A percentile compares a stretch with the other conserved stretches of the same genome.
Evolutionary conservation across 768 basidiomycete species (phyloP).

Genomic region (Mycena crocata): DNA sequence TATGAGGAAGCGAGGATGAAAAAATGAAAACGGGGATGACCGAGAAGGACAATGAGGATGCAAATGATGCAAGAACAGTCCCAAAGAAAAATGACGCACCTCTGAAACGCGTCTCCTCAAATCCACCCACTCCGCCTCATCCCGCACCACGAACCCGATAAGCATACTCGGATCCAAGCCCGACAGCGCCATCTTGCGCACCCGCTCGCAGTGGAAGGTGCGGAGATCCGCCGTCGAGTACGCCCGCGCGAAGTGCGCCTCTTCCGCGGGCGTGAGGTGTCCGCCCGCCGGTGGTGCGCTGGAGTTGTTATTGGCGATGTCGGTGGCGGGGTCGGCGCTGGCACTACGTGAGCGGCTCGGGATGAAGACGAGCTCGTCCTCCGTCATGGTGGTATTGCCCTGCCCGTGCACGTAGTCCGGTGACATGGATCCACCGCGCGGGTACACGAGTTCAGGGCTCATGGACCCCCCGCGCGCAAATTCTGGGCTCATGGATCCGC

Average conservation of each 20-base stretch:
- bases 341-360: not conserved
- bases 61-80: no score
- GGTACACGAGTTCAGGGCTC: conserved; percentile 9
- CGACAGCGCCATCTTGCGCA: conserved; percentile 93
- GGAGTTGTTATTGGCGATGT: not conserved
- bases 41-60: no score
- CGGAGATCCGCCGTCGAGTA: conserved; percentile 79
- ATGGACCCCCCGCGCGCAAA: conserved; percentile 9
- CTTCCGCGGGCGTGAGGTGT: conserved; percentile 55
- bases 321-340: not conserved
- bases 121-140: conserved; percentile 90
- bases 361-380: conserved; percentile 27
- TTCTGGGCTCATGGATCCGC: conserved; percentile 23
- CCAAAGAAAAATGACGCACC: conserved; percentile 58
- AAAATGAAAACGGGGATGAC: no score
- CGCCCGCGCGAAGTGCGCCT: conserved; percentile 76
- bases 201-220: conserved; percentile 95
- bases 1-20: not conserved
- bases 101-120: conserved; percentile 76
- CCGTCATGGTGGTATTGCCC: conserved; percentile 21
- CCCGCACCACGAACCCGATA: conserved; percentile 87
- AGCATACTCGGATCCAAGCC: conserved; percentile 96
- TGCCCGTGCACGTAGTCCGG: conserved; percentile 14
- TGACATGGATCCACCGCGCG: conserved; percentile 12
- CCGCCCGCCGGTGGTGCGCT: not conserved